Evolutionary conservation across 257 asterid genomes (phyloP).

Genomic region (Solanum bulbocastanum): DNA sequence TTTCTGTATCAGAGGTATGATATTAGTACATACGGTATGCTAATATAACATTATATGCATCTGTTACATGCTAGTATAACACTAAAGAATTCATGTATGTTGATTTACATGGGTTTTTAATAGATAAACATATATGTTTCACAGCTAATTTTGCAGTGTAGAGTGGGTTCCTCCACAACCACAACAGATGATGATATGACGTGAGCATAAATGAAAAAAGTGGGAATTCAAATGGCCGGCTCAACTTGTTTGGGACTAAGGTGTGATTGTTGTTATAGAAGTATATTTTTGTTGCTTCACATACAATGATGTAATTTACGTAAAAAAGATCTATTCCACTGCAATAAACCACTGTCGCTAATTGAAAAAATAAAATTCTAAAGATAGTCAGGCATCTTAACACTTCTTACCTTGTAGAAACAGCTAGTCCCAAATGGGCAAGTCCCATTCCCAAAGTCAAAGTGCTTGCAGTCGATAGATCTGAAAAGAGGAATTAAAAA

Average conservation of each 20-base stretch:
- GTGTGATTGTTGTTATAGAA: background rate
- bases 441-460: slow-evolving; percentile 86
- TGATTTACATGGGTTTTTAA: background rate
- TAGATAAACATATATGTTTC: background rate
- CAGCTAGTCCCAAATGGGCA: slow-evolving; percentile 98
- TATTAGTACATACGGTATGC: background rate
- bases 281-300: background rate
- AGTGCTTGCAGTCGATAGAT: slow-evolving; percentile 96
- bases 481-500: slow-evolving; percentile 25
- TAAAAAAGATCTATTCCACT: background rate
- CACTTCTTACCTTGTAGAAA: slow-evolving; percentile 69
- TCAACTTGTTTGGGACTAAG: background rate
- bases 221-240: background rate
- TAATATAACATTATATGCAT: background rate
- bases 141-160: background rate
- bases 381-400: background rate
- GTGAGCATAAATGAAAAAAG: background rate
- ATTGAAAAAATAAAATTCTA: background rate
- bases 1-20: background rate
- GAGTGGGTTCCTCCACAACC: background rate
- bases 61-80: background rate
- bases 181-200: background rate
- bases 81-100: background rate
- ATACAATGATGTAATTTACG: background rate
- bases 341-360: background rate